These are phyloP conservation scores for Perilla frutescens DNA, from an alignment of 257 asterid genomes.

Conservation along the genomic window DNA sequence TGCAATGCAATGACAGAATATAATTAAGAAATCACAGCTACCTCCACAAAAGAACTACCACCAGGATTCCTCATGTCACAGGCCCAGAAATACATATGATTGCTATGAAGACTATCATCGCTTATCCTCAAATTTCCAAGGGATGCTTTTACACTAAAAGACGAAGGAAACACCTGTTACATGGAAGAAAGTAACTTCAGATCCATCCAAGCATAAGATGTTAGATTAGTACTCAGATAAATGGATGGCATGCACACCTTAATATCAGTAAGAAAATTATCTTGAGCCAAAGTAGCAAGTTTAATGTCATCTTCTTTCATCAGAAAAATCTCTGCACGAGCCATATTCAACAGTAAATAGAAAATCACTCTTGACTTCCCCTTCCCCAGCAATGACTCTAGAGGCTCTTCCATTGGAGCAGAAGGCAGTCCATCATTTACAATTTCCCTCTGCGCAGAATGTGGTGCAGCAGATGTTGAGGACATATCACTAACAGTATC, in stretches of 20 bases:
- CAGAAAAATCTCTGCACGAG: slow-evolving; percentile 93
- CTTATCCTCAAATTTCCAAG: slow-evolving; percentile 96
- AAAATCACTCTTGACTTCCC: slow-evolving; percentile 92
- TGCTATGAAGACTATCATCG: slow-evolving; percentile 82
- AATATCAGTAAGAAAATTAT: slow-evolving; percentile 83
- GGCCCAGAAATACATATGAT: slow-evolving; percentile 93
- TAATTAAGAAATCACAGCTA: slow-evolving; percentile 35
- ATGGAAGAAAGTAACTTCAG: slow-evolving; percentile 36
- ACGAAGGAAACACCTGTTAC: slow-evolving; percentile 86
- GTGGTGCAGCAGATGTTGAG: slow-evolving; percentile 50
- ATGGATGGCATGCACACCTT: slow-evolving; percentile 57
- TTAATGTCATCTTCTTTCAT: slow-evolving; percentile 86
- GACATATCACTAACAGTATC: slow-evolving; percentile 63
- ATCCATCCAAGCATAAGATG: slow-evolving; percentile 25
- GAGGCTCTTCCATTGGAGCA: slow-evolving; percentile 72
- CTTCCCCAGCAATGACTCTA: slow-evolving; percentile 81
- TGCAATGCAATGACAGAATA: slow-evolving; percentile 21
- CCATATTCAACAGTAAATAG: slow-evolving; percentile 75
- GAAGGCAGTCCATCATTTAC: slow-evolving; percentile 51
- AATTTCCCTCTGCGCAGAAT: slow-evolving; percentile 42
- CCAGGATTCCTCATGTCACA: slow-evolving; percentile 99
- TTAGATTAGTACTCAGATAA: slow-evolving; percentile 28
- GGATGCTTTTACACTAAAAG: slow-evolving; percentile 91
- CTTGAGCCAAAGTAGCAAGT: slow-evolving; percentile 88
- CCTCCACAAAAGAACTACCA: slow-evolving; percentile 98